These are phyloP conservation scores for Trichaptum fuscoviolaceum DNA, from an alignment of 768 basidiomycete genomes.

Conservation along the genomic window DNA sequence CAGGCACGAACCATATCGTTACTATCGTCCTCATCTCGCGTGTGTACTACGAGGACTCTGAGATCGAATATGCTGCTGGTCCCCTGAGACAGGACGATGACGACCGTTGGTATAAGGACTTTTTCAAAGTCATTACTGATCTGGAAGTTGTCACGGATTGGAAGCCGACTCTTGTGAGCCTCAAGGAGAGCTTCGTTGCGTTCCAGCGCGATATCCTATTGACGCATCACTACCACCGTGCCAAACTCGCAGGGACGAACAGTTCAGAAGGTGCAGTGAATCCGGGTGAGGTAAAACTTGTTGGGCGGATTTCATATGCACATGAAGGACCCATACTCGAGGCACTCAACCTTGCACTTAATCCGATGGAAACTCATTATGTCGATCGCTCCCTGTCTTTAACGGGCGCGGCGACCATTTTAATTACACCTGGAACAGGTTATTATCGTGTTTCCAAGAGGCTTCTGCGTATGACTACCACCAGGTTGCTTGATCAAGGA, in stretches of 20 bases:
- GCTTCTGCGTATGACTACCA: constrained; percentile 86
- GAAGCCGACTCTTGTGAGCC: constrained; percentile 77
- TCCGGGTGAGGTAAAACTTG: constrained; percentile 54
- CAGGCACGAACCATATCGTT: constrained; percentile 86
- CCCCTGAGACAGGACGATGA: constrained; percentile 73
- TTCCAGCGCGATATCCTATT: constrained; percentile 90
- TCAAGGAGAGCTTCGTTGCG: constrained; percentile 87
- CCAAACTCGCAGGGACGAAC: constrained; percentile 35
- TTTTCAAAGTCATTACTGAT: constrained; percentile 93
- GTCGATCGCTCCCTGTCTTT: constrained; percentile 90
- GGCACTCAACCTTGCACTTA: constrained; percentile 87
- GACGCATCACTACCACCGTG: constrained; percentile 82
- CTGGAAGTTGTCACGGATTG: constrained; percentile 84
- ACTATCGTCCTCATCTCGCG: constrained; percentile 93
- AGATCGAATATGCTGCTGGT: constrained; percentile 78
- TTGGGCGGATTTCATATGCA: constrained; percentile 77
- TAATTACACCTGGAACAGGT: constrained; percentile 92
- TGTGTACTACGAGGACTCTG: constrained; percentile 79
- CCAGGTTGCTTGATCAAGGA: constrained; percentile 90
- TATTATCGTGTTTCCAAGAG: constrained; percentile 91
- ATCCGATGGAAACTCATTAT: constrained; percentile 91
- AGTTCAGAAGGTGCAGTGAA: constrained; percentile 4
- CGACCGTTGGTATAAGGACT: constrained; percentile 81
- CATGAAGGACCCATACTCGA: constrained; percentile 96
- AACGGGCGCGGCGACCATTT: constrained; percentile 76